Conservation (phyloP, 768 basidiomycete genomes). For the Rhodotorula babjevae region DNA sequence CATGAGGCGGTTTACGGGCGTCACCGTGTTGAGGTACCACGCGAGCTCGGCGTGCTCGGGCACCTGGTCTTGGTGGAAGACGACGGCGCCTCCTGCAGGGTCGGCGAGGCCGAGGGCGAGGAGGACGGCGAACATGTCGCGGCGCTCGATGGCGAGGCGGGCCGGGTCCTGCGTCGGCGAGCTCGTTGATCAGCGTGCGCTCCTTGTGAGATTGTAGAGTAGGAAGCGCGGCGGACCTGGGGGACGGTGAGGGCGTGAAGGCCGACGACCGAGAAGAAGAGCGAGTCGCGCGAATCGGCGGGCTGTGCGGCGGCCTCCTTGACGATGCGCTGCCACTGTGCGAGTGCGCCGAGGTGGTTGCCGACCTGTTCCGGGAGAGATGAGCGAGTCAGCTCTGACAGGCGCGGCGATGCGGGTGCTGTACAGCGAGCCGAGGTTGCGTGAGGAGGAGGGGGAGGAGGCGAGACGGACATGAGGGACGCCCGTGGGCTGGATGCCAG, state of each 20-base stretch:
- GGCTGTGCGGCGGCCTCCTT: conserved; percentile 46
- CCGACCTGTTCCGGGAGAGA: conserved; percentile 61
- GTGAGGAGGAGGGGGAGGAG: background rate
- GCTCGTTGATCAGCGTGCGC: no score
- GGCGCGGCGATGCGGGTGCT: background rate
- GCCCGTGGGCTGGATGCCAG: conserved; percentile 90
- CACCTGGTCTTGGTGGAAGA: conserved; percentile 89
- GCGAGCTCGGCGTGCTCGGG: conserved; percentile 76
- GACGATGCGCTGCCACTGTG: conserved; percentile 83
- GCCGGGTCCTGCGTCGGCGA: conserved; percentile 52
- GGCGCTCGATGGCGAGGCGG: conserved; percentile 59
- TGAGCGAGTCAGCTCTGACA: conserved; percentile 10
- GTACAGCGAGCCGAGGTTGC: background rate
- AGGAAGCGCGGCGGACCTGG: conserved; percentile 50
- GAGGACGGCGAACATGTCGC: conserved; percentile 73
- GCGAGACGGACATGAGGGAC: conserved; percentile 65
- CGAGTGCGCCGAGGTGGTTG: conserved; percentile 84
- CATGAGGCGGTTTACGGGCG: conserved; percentile 72
- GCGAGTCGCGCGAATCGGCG: conserved; percentile 57
- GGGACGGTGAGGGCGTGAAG: conserved; percentile 92
- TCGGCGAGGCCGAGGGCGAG: conserved; percentile 80
- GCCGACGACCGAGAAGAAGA: conserved; percentile 84
- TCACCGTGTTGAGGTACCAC: conserved; percentile 82
- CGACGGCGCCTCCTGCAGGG: conserved; percentile 53
- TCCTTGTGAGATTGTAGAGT: no score